A percentile compares a stretch with the other conserved stretches of the same genome.
Evolutionary conservation across 805 yeast species (phyloP).

Genomic region (Candida morakotiae): DNA sequence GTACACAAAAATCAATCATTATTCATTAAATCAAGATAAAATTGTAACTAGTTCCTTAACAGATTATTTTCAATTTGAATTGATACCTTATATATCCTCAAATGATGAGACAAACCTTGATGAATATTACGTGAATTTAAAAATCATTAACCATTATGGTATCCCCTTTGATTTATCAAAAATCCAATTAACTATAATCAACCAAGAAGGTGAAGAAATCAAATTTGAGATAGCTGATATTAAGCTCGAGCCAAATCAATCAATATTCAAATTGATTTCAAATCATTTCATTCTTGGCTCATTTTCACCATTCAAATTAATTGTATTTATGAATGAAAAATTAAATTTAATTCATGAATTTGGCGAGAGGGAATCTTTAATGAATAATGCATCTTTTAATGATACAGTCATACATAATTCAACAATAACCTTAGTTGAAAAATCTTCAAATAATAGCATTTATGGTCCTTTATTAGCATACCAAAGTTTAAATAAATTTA

Average conservation of each 20-base stretch:
- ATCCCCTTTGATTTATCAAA: slow-evolving; percentile 18
- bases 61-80: slow-evolving; percentile 29
- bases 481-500: slow-evolving; percentile 18
- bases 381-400: slow-evolving; percentile 5
- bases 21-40: slow-evolving; percentile 10
- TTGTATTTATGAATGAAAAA: slow-evolving; percentile 6
- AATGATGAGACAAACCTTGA: slow-evolving; percentile 22
- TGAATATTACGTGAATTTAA: slow-evolving; percentile 32
- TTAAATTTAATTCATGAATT: slow-evolving; percentile 5
- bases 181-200: slow-evolving; percentile 17
- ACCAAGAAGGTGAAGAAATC: slow-evolving; percentile 6
- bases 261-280: slow-evolving; percentile 9
- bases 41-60: slow-evolving; percentile 21
- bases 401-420: slow-evolving; percentile 5
- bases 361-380: slow-evolving; percentile 1
- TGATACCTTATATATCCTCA: slow-evolving; percentile 36
- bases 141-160: slow-evolving; percentile 26
- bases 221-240: slow-evolving; percentile 1
- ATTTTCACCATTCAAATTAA: slow-evolving; percentile 6
- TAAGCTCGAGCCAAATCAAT: slow-evolving; percentile 9
- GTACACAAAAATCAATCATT: slow-evolving; percentile 17
- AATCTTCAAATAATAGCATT: not conserved
- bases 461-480: slow-evolving; percentile 11
- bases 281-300: slow-evolving; percentile 12
- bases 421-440: not conserved